Base-by-base conservation (phyloP, 371 early-diverging fungal species). In the Rhizomucor pusillus region DNA sequence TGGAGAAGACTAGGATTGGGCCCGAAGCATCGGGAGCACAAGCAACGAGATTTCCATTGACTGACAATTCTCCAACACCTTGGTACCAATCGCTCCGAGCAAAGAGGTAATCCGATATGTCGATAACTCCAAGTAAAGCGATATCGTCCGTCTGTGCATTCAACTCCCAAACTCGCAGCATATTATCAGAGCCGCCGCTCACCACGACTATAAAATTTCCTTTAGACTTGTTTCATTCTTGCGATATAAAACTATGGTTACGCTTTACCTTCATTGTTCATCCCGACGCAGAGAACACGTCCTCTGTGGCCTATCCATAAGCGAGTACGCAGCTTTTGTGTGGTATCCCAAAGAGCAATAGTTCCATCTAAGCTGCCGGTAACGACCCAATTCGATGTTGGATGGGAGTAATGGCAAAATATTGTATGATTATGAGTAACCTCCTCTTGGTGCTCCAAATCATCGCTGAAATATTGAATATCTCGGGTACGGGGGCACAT, bases 81-180 rank as follows among this genome's bases (percentile, higher is more conserved):
- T 73, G 72, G 39, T 70, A 64, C 84, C 84, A 83, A 33, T 80
- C 79, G 13, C 66, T 69, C 5, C 63, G 35, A 9, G 68, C 73
- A 3, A 79, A 71, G 10, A 75, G 45, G 43, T 76, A 67, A 14
- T 63, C 48, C 1, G 71, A 65, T 22, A 75, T 59, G 63, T 75
- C 66, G 59, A 73, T 78, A 54, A 64, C 65, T n/a, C 79, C 79
- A 14, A 75, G 60, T 57, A 59, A 50, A 10, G 53, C 47, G 11
- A 53, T 50, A 6, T 45, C 20, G 12, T 13, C 11, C 39, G 19
- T 24, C 23, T 39, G 16, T 46, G 37, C 52, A 13, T 39, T 10
- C n/a, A 80, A 57, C 50, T 83, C 84, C 81, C 80, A 81, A 6
- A 83, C 84, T 23, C 79, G 70, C 16, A 83, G 65, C 33, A 72